These are phyloP conservation scores for Sisymbrium irio DNA, from an alignment of 345 rosid species.

Conservation along the genomic window DNA sequence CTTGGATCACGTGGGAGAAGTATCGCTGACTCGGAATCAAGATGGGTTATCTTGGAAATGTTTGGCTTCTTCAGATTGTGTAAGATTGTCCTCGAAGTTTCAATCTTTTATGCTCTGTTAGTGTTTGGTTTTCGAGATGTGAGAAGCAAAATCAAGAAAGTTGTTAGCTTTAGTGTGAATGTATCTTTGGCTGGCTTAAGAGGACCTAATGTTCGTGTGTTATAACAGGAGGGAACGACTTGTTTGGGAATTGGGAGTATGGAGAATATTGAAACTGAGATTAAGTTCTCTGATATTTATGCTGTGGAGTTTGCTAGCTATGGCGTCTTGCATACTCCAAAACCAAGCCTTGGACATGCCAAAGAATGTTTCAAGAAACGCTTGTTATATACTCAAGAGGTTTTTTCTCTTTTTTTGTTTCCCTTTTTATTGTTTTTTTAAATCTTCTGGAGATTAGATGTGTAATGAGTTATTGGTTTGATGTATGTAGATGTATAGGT, in stretches of 20 bases:
- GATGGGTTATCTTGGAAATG: slow-evolving; percentile 79
- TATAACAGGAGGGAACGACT: slow-evolving; percentile 46
- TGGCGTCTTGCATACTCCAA: slow-evolving; percentile 43
- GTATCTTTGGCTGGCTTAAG: neutral
- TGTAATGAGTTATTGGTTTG: neutral
- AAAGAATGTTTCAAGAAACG: slow-evolving; percentile 42
- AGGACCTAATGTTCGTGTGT: neutral
- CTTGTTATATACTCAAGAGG: slow-evolving; percentile 45
- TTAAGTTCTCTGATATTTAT: slow-evolving; percentile 63
- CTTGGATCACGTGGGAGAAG: slow-evolving; percentile 72
- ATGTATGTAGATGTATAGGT: slow-evolving; percentile 67
- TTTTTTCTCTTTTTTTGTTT: slow-evolving; percentile 27
- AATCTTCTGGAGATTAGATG: neutral
- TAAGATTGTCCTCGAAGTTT: slow-evolving; percentile 28
- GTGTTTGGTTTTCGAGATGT: too few relatives aligned
- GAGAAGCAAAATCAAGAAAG: neutral
- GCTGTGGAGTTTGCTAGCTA: slow-evolving; percentile 55
- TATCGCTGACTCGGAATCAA: slow-evolving; percentile 46
- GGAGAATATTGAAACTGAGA: slow-evolving; percentile 37
- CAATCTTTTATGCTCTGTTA: neutral
- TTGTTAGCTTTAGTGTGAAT: too few relatives aligned
- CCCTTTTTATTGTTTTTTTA: neutral
- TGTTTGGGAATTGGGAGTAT: slow-evolving; percentile 53
- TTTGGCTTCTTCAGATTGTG: slow-evolving; percentile 46
- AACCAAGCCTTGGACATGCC: slow-evolving; percentile 35